These are phyloP conservation scores for Theileria equi DNA, from an alignment of 169 alveolate species.

Conservation along the genomic window DNA sequence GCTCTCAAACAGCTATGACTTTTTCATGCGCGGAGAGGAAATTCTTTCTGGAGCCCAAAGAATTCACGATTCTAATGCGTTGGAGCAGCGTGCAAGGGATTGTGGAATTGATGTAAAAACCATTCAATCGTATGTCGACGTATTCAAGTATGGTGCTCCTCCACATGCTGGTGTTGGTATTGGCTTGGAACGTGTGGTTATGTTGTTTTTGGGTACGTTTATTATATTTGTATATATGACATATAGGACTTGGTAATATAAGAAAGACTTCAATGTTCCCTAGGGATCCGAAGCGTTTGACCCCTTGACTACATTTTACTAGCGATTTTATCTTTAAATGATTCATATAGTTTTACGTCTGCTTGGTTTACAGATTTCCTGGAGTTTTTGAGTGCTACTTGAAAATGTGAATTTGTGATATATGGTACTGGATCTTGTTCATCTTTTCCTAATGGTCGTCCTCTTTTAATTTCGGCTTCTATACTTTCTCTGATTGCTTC, in stretches of 20 bases:
- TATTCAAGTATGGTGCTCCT: slow-evolving; percentile 94
- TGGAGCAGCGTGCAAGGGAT: slow-evolving; percentile 73
- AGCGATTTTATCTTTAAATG: slow-evolving; percentile 38
- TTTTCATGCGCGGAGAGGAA: slow-evolving; percentile 99
- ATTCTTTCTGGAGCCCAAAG: slow-evolving; percentile 99
- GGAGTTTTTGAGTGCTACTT: slow-evolving; percentile 87
- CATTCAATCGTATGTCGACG: slow-evolving; percentile 89
- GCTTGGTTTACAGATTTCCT: slow-evolving; percentile 60
- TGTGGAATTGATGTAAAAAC: slow-evolving; percentile 87
- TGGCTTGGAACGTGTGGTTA: slow-evolving; percentile 99
- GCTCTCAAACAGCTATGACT: slow-evolving; percentile 94
- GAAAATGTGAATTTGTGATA: slow-evolving; percentile 89
- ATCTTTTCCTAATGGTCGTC: slow-evolving; percentile 66
- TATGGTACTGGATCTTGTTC: slow-evolving; percentile 91
- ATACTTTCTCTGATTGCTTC: slow-evolving; percentile 91
- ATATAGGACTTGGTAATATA: slow-evolving; percentile 92
- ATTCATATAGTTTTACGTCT: slow-evolving; percentile 50
- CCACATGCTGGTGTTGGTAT: slow-evolving; percentile 99
- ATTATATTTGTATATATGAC: slow-evolving; percentile 8
- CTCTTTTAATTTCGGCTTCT: slow-evolving; percentile 56
- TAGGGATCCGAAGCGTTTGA: slow-evolving; percentile 96
- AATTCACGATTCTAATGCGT: slow-evolving; percentile 93
- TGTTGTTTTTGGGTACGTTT: slow-evolving; percentile 84
- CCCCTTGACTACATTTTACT: slow-evolving; percentile 80
- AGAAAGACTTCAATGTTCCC: slow-evolving; percentile 98